Percentiles rank a stretch among this genome's conserved stretches.
phyloP scores from a whole-genome alignment of 108 stramenopile genomes.

The Nitzschia sp. region DNA sequence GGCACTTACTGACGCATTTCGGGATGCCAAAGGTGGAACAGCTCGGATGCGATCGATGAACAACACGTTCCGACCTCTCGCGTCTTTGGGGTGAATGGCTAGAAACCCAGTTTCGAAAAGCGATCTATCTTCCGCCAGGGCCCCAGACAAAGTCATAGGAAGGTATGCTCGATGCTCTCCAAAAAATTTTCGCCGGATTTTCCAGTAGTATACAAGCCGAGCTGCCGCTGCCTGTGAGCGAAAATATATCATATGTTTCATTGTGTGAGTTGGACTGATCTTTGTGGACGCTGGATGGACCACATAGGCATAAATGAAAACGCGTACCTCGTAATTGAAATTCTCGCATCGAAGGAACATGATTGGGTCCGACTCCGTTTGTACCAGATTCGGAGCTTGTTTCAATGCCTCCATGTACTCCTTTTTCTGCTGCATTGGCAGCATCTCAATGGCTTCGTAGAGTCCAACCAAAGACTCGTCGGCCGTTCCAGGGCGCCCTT shows the following conservation, averaged over 20 bases:
- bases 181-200: conserved; percentile 32
- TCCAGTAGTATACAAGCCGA: conserved; percentile 37
- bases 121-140: conserved; percentile 19
- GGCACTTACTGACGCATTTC: background rate
- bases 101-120: background rate
- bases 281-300: too few relatives aligned
- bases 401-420: conserved; percentile 17
- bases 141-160: conserved; percentile 33
- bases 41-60: conserved; percentile 6
- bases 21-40: background rate
- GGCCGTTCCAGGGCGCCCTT: background rate
- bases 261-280: too few relatives aligned
- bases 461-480: background rate
- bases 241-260: too few relatives aligned
- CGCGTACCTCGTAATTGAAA: background rate
- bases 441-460: conserved; percentile 7
- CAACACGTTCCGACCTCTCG: background rate
- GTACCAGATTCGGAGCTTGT: conserved; percentile 20
- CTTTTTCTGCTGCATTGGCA: conserved; percentile 7
- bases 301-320: too few relatives aligned
- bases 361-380: conserved; percentile 9
- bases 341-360: conserved; percentile 22
- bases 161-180: conserved; percentile 22
- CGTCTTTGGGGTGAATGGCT: conserved; percentile 1
- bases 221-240: conserved; percentile 22